These are phyloP conservation scores for Chaetomium cochliodes DNA, from an alignment of 495 filamentous ascomycete genomes.

Conservation along the genomic window DNA sequence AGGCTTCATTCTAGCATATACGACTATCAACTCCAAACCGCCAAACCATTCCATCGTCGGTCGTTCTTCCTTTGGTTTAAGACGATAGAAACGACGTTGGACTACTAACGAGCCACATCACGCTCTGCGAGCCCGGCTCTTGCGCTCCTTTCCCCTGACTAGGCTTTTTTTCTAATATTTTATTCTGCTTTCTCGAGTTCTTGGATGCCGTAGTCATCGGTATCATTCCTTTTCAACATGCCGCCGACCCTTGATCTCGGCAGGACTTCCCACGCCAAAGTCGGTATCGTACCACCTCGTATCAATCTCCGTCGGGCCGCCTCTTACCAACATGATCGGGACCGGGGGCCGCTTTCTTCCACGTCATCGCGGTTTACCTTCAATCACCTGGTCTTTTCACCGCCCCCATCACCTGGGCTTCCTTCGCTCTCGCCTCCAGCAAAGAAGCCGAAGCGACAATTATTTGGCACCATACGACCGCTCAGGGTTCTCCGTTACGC, in stretches of 20 bases:
- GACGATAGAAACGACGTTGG: slow-evolving; percentile 5
- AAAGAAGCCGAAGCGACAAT: slow-evolving; percentile 47
- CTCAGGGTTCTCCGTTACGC: slow-evolving; percentile 50
- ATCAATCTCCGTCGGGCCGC: slow-evolving; percentile 51
- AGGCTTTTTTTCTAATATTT: not conserved
- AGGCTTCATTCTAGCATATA: too few relatives aligned
- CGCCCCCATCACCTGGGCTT: slow-evolving; percentile 62
- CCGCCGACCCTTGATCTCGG: slow-evolving; percentile 50
- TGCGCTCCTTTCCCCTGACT: slow-evolving; percentile 1
- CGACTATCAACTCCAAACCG: not conserved
- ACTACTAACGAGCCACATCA: not conserved
- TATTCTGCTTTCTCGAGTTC: not conserved
- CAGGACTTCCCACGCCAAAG: slow-evolving; percentile 49
- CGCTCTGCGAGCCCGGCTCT: slow-evolving; percentile 5
- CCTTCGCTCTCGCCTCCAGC: slow-evolving; percentile 63
- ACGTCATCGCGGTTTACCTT: slow-evolving; percentile 60
- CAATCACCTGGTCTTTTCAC: slow-evolving; percentile 61
- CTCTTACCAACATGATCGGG: slow-evolving; percentile 51
- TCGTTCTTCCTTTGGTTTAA: not conserved
- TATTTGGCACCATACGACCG: slow-evolving; percentile 39
- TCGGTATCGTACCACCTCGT: slow-evolving; percentile 50
- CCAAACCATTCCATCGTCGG: not conserved
- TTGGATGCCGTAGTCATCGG: slow-evolving; percentile 1
- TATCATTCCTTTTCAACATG: slow-evolving; percentile 37
- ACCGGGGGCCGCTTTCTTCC: slow-evolving; percentile 50